Evolutionary conservation across 768 basidiomycete species (phyloP), one percentile per base, ranked within the genome.

Genomic region (Lyophyllum shimeji): DNA sequence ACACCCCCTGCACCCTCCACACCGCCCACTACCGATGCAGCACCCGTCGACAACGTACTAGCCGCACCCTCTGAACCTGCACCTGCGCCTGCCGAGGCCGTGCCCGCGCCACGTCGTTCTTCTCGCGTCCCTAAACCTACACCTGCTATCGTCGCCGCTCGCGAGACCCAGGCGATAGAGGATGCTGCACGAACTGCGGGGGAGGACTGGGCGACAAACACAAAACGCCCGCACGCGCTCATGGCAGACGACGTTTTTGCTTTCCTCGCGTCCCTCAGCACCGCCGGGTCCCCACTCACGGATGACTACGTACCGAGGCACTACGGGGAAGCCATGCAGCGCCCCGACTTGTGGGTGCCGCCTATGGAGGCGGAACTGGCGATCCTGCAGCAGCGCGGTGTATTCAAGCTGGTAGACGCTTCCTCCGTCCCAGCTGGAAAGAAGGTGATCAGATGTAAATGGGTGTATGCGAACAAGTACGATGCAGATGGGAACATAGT

Each of bases 401-500:
- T 60, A 4, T 69, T 59, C 58, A 50, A 56, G 12, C 5, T 69
- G 1, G 60, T 61, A 0, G 46, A 60, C 2, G 21, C n/a, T n/a
- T 20, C 18, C 8, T 1, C 29, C n/a, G 45, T 42, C 0, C 44
- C 44, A 0, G n/a, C 50, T 0, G 52, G 56, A 3, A 12, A 57
- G 12, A 64, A 62, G 2, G 42, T 63, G 0, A 37, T 69, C 0
- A 44, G 45, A 4, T 46, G 44, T 11, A 44, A 27, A 15, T 67
- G 66, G 66, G 59, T 65, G 11, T 75, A 63, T 55, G 60, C 54
- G 21, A 54, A 59, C 23, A 77, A 77, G 59, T 56, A 58, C 23
- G 65, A 75, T 45, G 59, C 55, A 3, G 43, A 63, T 8, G 73
- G 74, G 7, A 59, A 60, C 0, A 50, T 74, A 25, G 49, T 54